Base-by-base conservation (phyloP, 2,329 filamentous ascomycete species). In the Ascochyta pisi region DNA sequence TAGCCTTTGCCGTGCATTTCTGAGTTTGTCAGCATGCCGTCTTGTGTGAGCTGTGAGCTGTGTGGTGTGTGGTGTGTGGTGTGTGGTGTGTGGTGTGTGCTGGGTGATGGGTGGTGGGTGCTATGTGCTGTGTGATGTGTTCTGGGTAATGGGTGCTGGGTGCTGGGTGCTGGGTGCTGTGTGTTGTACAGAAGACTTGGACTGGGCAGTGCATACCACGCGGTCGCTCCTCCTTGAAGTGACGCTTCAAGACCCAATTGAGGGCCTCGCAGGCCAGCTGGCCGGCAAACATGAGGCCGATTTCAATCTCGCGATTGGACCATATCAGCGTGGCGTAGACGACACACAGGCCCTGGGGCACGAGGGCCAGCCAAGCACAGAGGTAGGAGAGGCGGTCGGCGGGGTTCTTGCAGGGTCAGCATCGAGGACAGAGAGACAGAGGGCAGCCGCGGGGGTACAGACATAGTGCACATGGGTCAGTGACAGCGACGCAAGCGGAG, bases 401-500 rank as follows among this genome's bases (percentile, higher is more conserved):
- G 5, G 96, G 92, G 79, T 98, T 91, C 92, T 96, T 70, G 54
- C 55, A 31, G n/a, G 10, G 52, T 71, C 39, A 70, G 65, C 54
- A 49, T 60, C 16, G 40, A 48, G 60, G 40, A 38, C 45, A 35
- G 22, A 47, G 6, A 23, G 40, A 38, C 45, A 35, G 19, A 47
- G 6, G 22, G 39, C 45, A 41, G 50, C 44, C 13, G 37, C 23
- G 29, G 27, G n/a, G 38, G 41, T 35, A 53, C 86, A 71, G 79
- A 96, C 93, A 83, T 98, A 98, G 81, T 95, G 91, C 66, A 98
- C 93, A 79, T 98, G 94, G 10, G 95, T 98, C 65, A 99, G 80
- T 47, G 94, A 96, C 58, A 99, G 84, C 23, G 94, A 98, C 47
- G 93, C 92, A 54, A 98, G 82, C 37, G 90, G 87, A 23, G 80